Conservation (phyloP, 1,139 yeast genomes). For the Taiozyma onychis region DNA sequence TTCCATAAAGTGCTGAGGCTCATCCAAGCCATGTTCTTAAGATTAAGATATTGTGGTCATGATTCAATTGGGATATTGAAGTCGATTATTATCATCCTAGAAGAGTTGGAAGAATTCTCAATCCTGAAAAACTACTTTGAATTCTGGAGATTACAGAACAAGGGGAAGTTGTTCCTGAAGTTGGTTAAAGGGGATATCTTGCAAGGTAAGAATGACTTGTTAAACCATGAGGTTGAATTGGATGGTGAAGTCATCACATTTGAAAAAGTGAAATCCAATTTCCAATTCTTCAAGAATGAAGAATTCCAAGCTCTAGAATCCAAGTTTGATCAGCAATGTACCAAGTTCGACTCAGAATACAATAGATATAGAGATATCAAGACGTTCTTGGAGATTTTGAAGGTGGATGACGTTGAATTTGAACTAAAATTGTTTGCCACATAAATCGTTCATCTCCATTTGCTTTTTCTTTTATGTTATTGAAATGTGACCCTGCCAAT, state of each 20-base stretch:
- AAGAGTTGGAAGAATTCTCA: slow-evolving; percentile 16
- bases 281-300: background rate
- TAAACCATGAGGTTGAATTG: background rate
- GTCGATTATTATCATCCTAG: slow-evolving; percentile 15
- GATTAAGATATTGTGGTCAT: slow-evolving; percentile 6
- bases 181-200: slow-evolving; percentile 10
- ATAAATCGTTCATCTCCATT: background rate
- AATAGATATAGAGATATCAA: background rate
- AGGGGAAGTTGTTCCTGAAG: slow-evolving; percentile 10
- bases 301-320: background rate
- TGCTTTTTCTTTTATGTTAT: background rate
- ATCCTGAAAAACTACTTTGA: slow-evolving; percentile 13
- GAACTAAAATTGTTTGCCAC: background rate
- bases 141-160: slow-evolving; percentile 14
- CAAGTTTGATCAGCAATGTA: background rate
- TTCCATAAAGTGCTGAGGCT: slow-evolving; percentile 11
- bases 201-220: background rate
- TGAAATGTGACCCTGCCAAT: background rate
- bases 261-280: background rate
- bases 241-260: background rate
- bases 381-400: background rate
- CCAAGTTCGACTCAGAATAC: background rate
- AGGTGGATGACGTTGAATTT: background rate
- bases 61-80: slow-evolving; percentile 8
- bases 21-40: slow-evolving; percentile 8